Evolutionary conservation across 805 yeast genomes (phyloP), one percentile per base, ranked within the genome.

Genomic region (Saturnispora galanensis): DNA sequence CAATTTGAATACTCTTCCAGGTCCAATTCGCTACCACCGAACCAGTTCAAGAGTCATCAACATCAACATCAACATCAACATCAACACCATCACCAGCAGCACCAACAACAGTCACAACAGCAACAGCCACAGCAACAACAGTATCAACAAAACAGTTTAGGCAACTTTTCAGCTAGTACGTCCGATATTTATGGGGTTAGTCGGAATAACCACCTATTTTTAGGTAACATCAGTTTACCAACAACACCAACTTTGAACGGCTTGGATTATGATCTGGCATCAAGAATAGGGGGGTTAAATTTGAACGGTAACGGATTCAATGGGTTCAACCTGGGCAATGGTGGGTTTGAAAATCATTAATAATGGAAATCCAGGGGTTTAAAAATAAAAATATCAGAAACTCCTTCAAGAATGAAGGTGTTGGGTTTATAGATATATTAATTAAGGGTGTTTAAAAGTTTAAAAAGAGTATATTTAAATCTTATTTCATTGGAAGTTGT

Each of bases 271-370:
- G 50, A 39, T 37, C 38, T 54, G 18, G 51, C 57, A 1, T 47
- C 42, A 13, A 45, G 52, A 35, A 47, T 54, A 17, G 53, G 54
- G 28, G 54, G 54, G 4, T 41, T 54, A 28, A 50, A 52, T 26
- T 38, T 54, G 21, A 50, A 49, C 28, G 15, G 21, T 16, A 31
- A 28, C n/a, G 42, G 42, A 31, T 40, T 33, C 34, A 39, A 39
- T 31, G 34, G 34, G 15, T 32, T 39, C 31, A 32, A 30, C 31
- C 26, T 31, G 32, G 11, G 37, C 17, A 21, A 21, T 31, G 8
- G 15, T 38, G 41, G 33, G 18, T 38, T 38, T 38, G 41, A 38
- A 8, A 38, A 38, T 29, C 26, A 21, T 21, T 21, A 5, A 21
- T 21, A 21, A 21, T 21, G 26, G 26, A 21, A 21, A 21, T 21